Conservation (phyloP, 2,329 filamentous ascomycete genomes). For the Cercospora brassicicola region DNA sequence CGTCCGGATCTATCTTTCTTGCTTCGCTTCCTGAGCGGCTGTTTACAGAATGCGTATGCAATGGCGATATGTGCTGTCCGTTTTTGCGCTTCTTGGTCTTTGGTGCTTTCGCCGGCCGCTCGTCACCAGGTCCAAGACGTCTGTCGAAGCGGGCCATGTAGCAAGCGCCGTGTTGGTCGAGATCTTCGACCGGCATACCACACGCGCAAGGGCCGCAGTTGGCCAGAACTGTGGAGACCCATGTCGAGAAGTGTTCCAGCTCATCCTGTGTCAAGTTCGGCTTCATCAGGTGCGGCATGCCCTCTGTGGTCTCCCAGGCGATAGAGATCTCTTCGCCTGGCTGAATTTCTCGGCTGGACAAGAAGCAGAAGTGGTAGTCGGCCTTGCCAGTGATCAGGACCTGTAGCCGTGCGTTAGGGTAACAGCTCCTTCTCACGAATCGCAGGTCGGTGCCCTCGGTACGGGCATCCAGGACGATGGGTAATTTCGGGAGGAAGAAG, state of each 20-base stretch:
- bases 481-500: conserved; percentile 76
- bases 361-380: conserved; percentile 89
- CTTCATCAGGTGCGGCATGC: conserved; percentile 27
- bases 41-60: conserved; percentile 55
- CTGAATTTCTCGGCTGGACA: conserved; percentile 78
- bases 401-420: conserved; percentile 83
- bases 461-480: conserved; percentile 89
- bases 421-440: conserved; percentile 89
- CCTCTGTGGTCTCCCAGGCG: conserved; percentile 56
- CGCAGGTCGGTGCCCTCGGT: conserved; percentile 81
- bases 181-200: conserved; percentile 42
- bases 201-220: conserved; percentile 81
- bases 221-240: conserved; percentile 69
- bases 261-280: conserved; percentile 28
- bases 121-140: conserved; percentile 30
- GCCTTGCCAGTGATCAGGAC: conserved; percentile 76
- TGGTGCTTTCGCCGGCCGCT: conserved; percentile 36
- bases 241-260: conserved; percentile 52
- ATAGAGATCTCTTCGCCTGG: conserved; percentile 67
- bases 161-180: conserved; percentile 1
- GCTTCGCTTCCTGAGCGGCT: conserved; percentile 63
- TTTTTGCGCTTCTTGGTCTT: conserved; percentile 54
- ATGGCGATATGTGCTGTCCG: conserved; percentile 53
- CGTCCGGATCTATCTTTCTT: conserved; percentile 50
- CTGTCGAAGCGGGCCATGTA: conserved; percentile 35